Evolutionary conservation across 108 stramenopile genomes (phyloP).

Genomic region (Discostella stelligeroides): DNA sequence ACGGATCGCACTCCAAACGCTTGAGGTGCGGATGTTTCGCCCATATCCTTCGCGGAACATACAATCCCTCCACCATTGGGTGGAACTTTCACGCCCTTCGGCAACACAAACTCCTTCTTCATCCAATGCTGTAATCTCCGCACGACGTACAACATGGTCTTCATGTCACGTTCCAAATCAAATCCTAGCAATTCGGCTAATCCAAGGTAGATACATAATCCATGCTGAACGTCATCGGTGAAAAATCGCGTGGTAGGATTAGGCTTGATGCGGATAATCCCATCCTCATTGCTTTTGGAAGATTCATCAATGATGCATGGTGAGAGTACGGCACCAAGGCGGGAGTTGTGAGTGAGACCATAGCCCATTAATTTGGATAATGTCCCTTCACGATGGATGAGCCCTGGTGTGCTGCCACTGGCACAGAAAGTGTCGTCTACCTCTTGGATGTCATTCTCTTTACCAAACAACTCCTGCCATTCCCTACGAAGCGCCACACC

Average conservation of each 20-base stretch:
- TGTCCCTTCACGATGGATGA: conserved; percentile 36
- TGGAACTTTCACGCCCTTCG: conserved; percentile 4
- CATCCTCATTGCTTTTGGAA: conserved; percentile 18
- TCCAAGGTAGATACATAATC: conserved; percentile 51
- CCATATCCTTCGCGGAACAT: conserved; percentile 39
- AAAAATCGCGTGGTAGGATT: conserved; percentile 46
- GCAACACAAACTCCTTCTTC: conserved; percentile 55
- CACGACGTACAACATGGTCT: conserved; percentile 45
- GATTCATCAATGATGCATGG: conserved; percentile 51
- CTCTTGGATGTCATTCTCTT: not conserved
- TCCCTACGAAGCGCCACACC: conserved; percentile 29
- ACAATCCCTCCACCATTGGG: conserved; percentile 28
- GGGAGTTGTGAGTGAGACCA: conserved; percentile 49
- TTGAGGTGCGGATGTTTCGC: conserved; percentile 50
- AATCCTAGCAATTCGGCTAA: conserved; percentile 50
- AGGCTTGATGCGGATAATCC: conserved; percentile 48
- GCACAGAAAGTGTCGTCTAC: not conserved
- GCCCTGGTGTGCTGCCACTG: conserved; percentile 20
- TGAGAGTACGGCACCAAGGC: conserved; percentile 50
- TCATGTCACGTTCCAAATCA: conserved; percentile 54
- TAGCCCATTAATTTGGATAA: conserved; percentile 45
- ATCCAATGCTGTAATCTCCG: conserved; percentile 54
- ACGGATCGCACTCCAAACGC: conserved; percentile 47
- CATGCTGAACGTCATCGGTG: conserved; percentile 52
- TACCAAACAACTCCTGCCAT: conserved; percentile 24